Conservation (phyloP, 345 rosid genomes). For the Linum usitatissimum region DNA sequence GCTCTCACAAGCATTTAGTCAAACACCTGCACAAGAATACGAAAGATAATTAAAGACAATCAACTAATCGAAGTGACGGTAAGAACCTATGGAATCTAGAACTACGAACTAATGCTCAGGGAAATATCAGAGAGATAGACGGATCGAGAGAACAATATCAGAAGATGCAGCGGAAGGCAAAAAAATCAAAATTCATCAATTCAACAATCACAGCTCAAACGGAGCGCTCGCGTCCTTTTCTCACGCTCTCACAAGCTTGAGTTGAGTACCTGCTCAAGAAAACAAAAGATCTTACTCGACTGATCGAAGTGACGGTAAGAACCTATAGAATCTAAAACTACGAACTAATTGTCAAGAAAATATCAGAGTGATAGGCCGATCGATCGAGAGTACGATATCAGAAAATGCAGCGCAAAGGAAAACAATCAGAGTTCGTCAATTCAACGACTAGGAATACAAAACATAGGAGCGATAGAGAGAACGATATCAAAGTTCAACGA, state of each 20-base stretch:
- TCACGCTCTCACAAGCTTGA: slow-evolving; percentile 21
- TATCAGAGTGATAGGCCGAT: too few species aligned
- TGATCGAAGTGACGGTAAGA: not conserved
- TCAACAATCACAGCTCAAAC: slow-evolving; percentile 8
- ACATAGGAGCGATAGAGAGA: too few species aligned
- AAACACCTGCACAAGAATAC: slow-evolving; percentile 28
- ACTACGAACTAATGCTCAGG: not conserved
- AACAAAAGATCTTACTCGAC: not conserved
- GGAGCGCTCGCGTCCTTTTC: not conserved
- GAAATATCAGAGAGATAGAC: too few species aligned
- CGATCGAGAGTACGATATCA: too few species aligned
- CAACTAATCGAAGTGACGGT: not conserved
- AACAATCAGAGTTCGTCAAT: too few species aligned
- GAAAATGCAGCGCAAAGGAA: too few species aligned
- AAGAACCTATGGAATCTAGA: not conserved
- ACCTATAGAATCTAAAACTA: not conserved
- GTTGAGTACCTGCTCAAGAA: slow-evolving; percentile 31
- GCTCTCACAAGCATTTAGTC: slow-evolving; percentile 25
- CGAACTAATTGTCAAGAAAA: too few species aligned
- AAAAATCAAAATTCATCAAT: too few species aligned
- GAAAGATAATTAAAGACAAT: not conserved
- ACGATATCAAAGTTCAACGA: too few species aligned
- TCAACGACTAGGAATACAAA: too few species aligned
- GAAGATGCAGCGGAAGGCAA: too few species aligned
- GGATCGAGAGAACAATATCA: too few species aligned